Conservation (phyloP, 1,284 basidiomycete species). For the Pisolithus thermaeus region DNA sequence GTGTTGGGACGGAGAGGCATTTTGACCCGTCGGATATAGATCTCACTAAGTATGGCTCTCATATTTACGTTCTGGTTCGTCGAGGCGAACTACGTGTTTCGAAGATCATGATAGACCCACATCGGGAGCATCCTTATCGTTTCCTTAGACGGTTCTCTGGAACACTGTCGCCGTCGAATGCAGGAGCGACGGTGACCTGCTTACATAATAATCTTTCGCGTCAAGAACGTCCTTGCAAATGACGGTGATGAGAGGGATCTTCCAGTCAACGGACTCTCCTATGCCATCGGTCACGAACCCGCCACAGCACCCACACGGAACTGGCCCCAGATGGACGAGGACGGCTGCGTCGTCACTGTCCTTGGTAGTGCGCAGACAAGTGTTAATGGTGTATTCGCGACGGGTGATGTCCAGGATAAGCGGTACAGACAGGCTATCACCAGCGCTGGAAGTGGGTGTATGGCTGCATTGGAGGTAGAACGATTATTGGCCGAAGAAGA, state of each 20-base stretch:
- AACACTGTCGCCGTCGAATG: constrained; percentile 90
- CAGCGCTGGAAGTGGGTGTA: constrained; percentile 88
- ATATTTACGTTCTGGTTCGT: constrained; percentile 94
- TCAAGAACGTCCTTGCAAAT: constrained; percentile 81
- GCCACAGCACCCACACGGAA: constrained; percentile 85
- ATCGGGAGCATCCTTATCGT: background rate
- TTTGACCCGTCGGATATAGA: constrained; percentile 39
- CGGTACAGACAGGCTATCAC: constrained; percentile 94
- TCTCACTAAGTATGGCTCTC: constrained; percentile 89
- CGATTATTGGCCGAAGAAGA: constrained; percentile 91
- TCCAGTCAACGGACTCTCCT: constrained; percentile 91
- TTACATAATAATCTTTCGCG: constrained; percentile 76
- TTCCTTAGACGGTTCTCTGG: constrained; percentile 66
- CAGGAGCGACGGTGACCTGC: constrained; percentile 90
- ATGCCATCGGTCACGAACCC: constrained; percentile 97
- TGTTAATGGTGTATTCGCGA: constrained; percentile 93
- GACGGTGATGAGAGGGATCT: constrained; percentile 82
- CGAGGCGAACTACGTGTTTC: constrained; percentile 90
- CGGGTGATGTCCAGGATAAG: constrained; percentile 99
- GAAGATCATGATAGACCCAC: constrained; percentile 88
- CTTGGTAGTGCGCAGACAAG: constrained; percentile 96
- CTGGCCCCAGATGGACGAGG: constrained; percentile 85
- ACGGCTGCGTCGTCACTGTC: constrained; percentile 94
- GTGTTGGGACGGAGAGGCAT: too few relatives aligned
- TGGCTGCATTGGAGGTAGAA: constrained; percentile 94